phyloP scores from a whole-genome alignment of 768 basidiomycete genomes.

The Rhizopogon salebrosus region DNA sequence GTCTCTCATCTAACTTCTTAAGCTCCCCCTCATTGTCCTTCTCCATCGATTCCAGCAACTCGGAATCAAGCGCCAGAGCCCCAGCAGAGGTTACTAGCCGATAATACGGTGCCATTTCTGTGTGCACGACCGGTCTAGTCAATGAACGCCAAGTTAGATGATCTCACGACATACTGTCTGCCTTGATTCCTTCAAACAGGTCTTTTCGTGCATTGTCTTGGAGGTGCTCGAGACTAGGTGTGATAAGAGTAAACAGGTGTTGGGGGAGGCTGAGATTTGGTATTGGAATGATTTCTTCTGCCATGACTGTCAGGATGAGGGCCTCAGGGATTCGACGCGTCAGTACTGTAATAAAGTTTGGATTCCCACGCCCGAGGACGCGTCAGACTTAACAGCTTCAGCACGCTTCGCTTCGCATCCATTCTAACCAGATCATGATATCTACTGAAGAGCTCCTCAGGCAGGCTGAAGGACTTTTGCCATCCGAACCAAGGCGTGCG shows the following conservation, averaged over 20 bases:
- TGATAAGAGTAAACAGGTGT: conserved; percentile 69
- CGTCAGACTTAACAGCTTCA: conserved; percentile 18
- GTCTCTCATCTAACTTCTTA: conserved; percentile 65
- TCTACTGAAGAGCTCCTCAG: conserved; percentile 19
- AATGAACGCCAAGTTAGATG: not conserved
- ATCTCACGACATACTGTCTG: conserved; percentile 57
- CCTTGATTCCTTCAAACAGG: conserved; percentile 69
- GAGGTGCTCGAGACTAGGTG: conserved; percentile 51
- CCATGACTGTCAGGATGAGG: conserved; percentile 42
- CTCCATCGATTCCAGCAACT: conserved; percentile 27
- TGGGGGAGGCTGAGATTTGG: conserved; percentile 84
- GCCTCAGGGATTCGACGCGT: conserved; percentile 35
- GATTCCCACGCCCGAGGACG: conserved; percentile 26
- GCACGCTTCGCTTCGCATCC: not conserved
- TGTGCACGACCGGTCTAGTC: conserved; percentile 1
- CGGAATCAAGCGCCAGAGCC: conserved; percentile 38
- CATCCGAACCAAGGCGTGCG: conserved; percentile 52
- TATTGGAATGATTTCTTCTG: conserved; percentile 83
- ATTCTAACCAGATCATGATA: conserved; percentile 14
- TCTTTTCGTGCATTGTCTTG: conserved; percentile 62
- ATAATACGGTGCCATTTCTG: conserved; percentile 91
- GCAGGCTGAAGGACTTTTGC: conserved; percentile 47
- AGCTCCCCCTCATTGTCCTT: conserved; percentile 70
- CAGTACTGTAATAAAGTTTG: conserved; percentile 15
- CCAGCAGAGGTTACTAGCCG: conserved; percentile 47